Base-by-base conservation (phyloP, 257 asterid genomes). In the Petunia secreta region DNA sequence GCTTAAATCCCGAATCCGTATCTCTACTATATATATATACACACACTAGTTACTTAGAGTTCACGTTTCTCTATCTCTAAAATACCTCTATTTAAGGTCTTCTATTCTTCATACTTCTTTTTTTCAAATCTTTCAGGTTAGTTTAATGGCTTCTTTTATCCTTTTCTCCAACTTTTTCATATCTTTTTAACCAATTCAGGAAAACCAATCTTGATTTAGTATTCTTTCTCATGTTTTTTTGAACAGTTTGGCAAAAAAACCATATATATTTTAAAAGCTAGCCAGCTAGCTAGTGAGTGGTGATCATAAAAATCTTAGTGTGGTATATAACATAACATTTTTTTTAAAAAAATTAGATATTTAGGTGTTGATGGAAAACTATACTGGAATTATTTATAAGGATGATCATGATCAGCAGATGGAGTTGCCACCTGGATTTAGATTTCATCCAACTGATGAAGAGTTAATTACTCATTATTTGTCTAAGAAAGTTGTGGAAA, bases 381-480 rank as follows among this genome's bases (percentile, higher is more conserved):
- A 69, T 79, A 54, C 81, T 0, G 89, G 79, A 57, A 8, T 80
- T 71, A 80, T 78, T 41, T 80, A 67, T 41, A 84, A 79, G 58
- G 88, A 77, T 34, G 86, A 77, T 36, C 77, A 39, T 4, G 58
- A 71, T 4, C 52, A 77, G 43, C 75, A 63, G 55, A 79, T 93
- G 65, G 91, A 90, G 44, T 53, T 93, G 75, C 97, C 97, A 2
- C 93, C 98, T 4, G 98, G 97, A 14, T 93, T 93, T 66, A 90
- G 98, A 77, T 91, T 93, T 4, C 97, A 93, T 67, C 98, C 97
- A 0, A 89, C 94, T 2, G 98, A 93, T 40, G 98, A 91, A 80
- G 98, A 93, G 74, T 80, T 93, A 74, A 91, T 93, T 66, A 91
- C 95, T 79, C 91, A 91, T 83, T 93, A 93, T 77, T 80, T 93